A percentile compares a stretch with the other conserved stretches of the same genome.
Conservation (phyloP, 2,329 filamentous ascomycete genomes). For the Paecilomyces sp. region DNA sequence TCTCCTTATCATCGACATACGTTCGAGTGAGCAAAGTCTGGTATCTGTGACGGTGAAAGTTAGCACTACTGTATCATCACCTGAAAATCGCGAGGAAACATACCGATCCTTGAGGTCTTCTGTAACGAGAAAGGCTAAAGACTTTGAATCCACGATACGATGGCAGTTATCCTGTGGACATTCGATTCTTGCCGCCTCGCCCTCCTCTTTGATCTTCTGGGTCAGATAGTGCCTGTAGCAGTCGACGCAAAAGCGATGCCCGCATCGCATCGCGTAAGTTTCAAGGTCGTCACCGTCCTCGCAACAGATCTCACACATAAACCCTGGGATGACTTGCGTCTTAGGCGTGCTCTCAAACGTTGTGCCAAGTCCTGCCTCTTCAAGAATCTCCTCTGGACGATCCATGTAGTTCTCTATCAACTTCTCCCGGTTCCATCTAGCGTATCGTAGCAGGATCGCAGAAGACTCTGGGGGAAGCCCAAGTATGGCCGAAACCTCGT, state of each 20-base stretch:
- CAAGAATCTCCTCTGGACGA: conserved; percentile 66
- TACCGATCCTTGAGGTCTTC: conserved; percentile 51
- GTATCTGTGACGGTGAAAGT: conserved; percentile 51
- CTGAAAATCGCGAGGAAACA: conserved; percentile 9
- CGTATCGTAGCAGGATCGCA: conserved; percentile 81
- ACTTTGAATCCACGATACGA: conserved; percentile 84
- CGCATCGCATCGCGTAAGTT: conserved; percentile 92
- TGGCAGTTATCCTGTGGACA: conserved; percentile 84
- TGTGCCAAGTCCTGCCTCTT: conserved; percentile 73
- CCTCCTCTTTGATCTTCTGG: conserved; percentile 92
- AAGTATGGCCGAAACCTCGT: conserved; percentile 86
- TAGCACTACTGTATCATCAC: conserved; percentile 7
- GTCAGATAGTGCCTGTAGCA: conserved; percentile 88
- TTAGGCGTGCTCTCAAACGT: conserved; percentile 56
- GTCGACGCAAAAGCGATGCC: conserved; percentile 83
- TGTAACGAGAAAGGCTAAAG: conserved; percentile 67
- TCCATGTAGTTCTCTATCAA: conserved; percentile 98
- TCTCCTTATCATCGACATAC: conserved; percentile 94
- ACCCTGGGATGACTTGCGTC: conserved; percentile 65
- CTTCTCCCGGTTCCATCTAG: conserved; percentile 93
- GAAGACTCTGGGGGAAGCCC: conserved; percentile 83
- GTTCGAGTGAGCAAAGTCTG: conserved; percentile 81
- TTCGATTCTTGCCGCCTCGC: conserved; percentile 88
- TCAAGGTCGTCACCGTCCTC: conserved; percentile 72
- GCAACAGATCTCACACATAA: conserved; percentile 92